Base-by-base conservation (phyloP, 768 basidiomycete genomes). In the Lactarius hatsudake region DNA sequence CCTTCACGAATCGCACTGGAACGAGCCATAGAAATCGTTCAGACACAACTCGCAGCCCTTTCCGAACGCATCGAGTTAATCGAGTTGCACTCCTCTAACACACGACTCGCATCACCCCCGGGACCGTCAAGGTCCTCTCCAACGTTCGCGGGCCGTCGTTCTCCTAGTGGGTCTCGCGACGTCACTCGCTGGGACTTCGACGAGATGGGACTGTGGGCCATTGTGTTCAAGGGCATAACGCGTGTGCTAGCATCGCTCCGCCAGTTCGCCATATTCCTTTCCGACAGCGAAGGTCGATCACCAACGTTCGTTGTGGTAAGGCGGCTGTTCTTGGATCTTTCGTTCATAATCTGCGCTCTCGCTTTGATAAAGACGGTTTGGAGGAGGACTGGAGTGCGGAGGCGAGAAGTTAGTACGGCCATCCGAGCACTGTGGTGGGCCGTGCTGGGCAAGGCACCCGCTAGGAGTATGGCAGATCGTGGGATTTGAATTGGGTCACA, bases 201-300 rank as follows among this genome's bases (percentile, higher is more conserved):
- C 59, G 90, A 93, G 74, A 80, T 93, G 74, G 93, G 93, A 57
- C 83, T 93, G 80, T 94, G 93, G 93, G 85, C 92, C 8, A 71
- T 88, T 55, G 79, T 93, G 18, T 78, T 91, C 7, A 85, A 83
- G 66, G 91, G 91, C 12, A 61, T 92, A 15, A 76, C 83, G n/a
- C 81, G 81, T 36, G 81, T 83, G 26, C 66, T 87, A 17, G 79
- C 80, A 13, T 75, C 76, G 28, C 69, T 91, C 45, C 83, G 81
- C 51, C 79, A 82, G 42, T 71, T 90, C 48, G 76, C 84, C 12
- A 72, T 77, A 15, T 89, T 93, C 76, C 83, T 93, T 68, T 80
- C 84, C 23, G 79, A 79, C 63, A 82, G 83, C 71, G 85, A 86
- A 69, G 80, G 82, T 66, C 82, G 85, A 56, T 86, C 90, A 17